These are phyloP conservation scores for Nicotiana undulata DNA, from an alignment of 257 asterid species.

Conservation along the genomic window DNA sequence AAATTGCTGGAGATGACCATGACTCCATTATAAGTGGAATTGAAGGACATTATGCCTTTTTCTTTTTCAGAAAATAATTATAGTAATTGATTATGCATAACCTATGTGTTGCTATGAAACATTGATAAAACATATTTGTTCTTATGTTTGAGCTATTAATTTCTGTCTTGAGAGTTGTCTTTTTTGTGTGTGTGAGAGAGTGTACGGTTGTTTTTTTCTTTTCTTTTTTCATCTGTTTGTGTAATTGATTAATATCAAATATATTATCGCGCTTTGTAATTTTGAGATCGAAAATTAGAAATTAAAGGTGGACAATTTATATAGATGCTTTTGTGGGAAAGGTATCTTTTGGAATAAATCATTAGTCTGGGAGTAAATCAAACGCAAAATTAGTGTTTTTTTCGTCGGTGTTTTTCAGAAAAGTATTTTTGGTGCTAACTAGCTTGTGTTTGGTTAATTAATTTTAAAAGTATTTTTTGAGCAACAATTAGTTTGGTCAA, in stretches of 20 bases:
- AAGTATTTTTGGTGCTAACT: too few species aligned
- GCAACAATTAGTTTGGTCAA: too few species aligned
- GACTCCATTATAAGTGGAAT: background rate
- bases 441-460: too few species aligned
- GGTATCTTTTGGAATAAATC: background rate
- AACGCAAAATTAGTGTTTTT: background rate
- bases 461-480: too few species aligned
- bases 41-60: background rate
- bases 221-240: too few species aligned
- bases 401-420: too few species aligned
- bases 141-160: background rate
- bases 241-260: too few species aligned
- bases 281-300: too few species aligned
- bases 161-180: background rate
- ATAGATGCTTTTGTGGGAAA: background rate
- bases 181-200: background rate
- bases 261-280: too few species aligned
- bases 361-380: background rate
- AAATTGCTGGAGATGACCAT: background rate
- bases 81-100: background rate
- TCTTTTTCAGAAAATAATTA: background rate
- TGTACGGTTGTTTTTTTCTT: too few species aligned
- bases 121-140: background rate
- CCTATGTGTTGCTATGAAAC: background rate
- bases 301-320: too few species aligned